phyloP scores from a whole-genome alignment of 306 rosid genomes.

The Rosa chinensis region DNA sequence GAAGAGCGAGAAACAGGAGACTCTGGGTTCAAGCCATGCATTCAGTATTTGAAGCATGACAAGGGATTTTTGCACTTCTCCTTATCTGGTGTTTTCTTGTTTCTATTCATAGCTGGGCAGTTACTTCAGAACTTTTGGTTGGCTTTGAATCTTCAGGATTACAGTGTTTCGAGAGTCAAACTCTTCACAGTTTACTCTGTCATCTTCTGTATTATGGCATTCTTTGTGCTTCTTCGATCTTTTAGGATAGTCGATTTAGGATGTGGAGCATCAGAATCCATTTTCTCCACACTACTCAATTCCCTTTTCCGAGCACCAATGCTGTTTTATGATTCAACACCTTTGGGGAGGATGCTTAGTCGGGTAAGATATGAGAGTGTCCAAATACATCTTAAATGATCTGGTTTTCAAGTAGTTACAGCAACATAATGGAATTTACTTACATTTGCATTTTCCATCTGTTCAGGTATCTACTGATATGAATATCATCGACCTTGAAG shows the following conservation, averaged over 20 bases:
- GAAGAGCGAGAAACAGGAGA: slow-evolving; percentile 59
- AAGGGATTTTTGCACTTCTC: slow-evolving; percentile 40
- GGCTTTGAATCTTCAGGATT: slow-evolving; percentile 49
- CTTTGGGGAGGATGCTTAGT: slow-evolving; percentile 59
- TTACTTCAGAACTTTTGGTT: slow-evolving; percentile 46
- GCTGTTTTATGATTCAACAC: slow-evolving; percentile 66
- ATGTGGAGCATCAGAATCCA: slow-evolving; percentile 39
- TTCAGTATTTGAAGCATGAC: slow-evolving; percentile 46
- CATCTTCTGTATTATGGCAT: slow-evolving; percentile 25
- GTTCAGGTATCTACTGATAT: slow-evolving; percentile 11
- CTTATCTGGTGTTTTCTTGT: slow-evolving; percentile 13
- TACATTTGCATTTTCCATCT: background rate
- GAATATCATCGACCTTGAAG: slow-evolving; percentile 48
- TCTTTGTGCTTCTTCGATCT: slow-evolving; percentile 33
- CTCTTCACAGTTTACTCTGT: slow-evolving; percentile 39
- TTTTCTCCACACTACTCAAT: slow-evolving; percentile 39
- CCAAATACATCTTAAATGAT: background rate
- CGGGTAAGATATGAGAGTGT: slow-evolving; percentile 38
- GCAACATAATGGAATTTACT: background rate
- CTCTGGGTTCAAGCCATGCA: slow-evolving; percentile 51
- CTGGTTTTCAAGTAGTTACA: background rate
- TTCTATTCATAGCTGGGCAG: slow-evolving; percentile 30
- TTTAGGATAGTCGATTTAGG: slow-evolving; percentile 31
- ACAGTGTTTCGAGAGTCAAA: slow-evolving; percentile 20
- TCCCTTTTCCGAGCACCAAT: slow-evolving; percentile 59